Percentiles rank a stretch among this genome's conserved stretches.
Evolutionary conservation across 2,329 filamentous ascomycete species (phyloP).

Genomic region (Exophiala phaeomuriformis): DNA sequence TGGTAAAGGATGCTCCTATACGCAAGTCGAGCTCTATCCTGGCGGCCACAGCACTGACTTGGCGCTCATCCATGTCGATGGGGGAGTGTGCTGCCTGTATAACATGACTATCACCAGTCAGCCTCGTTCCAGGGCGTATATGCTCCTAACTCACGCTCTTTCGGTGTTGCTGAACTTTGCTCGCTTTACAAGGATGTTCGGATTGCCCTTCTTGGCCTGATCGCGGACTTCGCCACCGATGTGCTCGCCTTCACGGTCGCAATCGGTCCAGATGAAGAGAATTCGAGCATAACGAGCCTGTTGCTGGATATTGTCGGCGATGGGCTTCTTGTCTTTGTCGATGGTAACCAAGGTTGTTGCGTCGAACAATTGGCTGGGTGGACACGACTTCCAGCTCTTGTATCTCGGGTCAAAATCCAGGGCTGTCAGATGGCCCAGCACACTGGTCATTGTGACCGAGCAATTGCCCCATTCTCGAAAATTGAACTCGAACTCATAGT

Average conservation of each 20-base stretch:
- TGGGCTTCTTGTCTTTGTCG: conserved; percentile 66
- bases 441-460: conserved; percentile 86
- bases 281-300: conserved; percentile 66
- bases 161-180: conserved; percentile 96
- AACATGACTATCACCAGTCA: conserved; percentile 59
- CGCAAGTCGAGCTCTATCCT: conserved; percentile 88
- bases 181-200: conserved; percentile 68
- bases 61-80: conserved; percentile 70
- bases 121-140: background rate
- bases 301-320: conserved; percentile 76
- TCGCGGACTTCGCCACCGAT: conserved; percentile 87
- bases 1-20: conserved; percentile 86
- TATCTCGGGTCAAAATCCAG: conserved; percentile 68
- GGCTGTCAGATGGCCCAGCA: conserved; percentile 78
- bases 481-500: conserved; percentile 85
- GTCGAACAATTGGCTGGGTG: conserved; percentile 71
- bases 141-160: conserved; percentile 56
- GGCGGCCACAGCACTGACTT: conserved; percentile 79
- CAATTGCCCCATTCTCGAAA: conserved; percentile 77
- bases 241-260: conserved; percentile 93
- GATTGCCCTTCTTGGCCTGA: conserved; percentile 68
- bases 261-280: conserved; percentile 97
- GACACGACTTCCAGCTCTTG: conserved; percentile 72
- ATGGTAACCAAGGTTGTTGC: conserved; percentile 66
- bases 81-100: conserved; percentile 72